Percentiles rank a stretch among this genome's conserved stretches.
Conservation (phyloP, 2,329 filamentous ascomycete genomes). For the Bipolaris victoriae region DNA sequence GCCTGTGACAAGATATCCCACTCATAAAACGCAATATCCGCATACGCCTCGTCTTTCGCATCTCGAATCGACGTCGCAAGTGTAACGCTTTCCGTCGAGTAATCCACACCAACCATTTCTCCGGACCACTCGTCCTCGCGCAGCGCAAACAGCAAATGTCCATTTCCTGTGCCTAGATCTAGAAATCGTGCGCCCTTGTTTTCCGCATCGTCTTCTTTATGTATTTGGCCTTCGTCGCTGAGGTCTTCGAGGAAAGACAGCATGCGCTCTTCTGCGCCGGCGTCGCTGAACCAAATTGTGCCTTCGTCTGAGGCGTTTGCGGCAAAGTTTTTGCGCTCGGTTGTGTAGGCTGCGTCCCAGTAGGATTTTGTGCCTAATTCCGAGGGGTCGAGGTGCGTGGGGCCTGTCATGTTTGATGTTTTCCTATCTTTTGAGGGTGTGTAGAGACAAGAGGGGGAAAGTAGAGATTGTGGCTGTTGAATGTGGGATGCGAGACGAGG, state of each 20-base stretch:
- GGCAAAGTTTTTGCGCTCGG: conserved; percentile 73
- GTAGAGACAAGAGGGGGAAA: neutral
- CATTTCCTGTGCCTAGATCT: conserved; percentile 94
- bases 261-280: conserved; percentile 82
- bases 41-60: conserved; percentile 36
- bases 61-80: conserved; percentile 70
- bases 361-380: conserved; percentile 78
- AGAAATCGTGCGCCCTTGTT: conserved; percentile 62
- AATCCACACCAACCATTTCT: conserved; percentile 84
- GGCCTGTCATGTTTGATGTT: conserved; percentile 21
- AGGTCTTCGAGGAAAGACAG: conserved; percentile 66
- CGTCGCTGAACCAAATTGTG: conserved; percentile 96
- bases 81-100: conserved; percentile 74
- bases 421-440: neutral
- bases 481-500: neutral
- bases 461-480: neutral
- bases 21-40: conserved; percentile 57
- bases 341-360: conserved; percentile 70
- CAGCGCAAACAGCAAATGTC: conserved; percentile 84
- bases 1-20: conserved; percentile 58
- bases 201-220: conserved; percentile 41
- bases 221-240: conserved; percentile 55
- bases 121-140: conserved; percentile 72
- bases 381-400: conserved; percentile 70
- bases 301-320: conserved; percentile 78